A percentile compares a stretch with the other conserved stretches of the same genome.
Evolutionary conservation across 129 eudicot genomes (phyloP).

Genomic region (Saussurea involucrata): DNA sequence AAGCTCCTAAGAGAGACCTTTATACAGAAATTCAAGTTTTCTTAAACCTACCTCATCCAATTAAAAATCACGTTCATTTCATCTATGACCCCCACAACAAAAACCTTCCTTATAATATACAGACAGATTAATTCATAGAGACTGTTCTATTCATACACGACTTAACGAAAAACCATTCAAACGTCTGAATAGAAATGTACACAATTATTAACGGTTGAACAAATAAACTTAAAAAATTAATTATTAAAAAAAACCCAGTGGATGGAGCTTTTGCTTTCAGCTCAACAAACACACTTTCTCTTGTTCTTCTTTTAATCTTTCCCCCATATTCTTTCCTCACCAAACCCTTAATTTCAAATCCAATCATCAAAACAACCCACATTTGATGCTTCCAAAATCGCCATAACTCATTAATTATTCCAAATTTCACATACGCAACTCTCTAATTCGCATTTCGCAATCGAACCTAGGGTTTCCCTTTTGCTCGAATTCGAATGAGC

Average conservation of each 20-base stretch:
- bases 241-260: background rate
- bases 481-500: background rate
- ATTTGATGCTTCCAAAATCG: constrained; percentile 8
- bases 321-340: constrained; percentile 19
- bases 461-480: background rate
- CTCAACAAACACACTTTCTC: constrained; percentile 5
- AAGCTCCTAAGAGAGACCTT: too few species aligned
- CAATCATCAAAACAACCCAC: constrained; percentile 3
- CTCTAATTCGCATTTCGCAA: background rate
- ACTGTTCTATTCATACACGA: too few species aligned
- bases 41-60: too few species aligned
- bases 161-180: too few species aligned
- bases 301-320: background rate
- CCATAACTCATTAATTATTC: background rate
- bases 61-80: too few species aligned
- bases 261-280: constrained; percentile 5
- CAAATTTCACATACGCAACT: background rate
- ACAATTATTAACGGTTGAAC: too few species aligned
- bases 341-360: constrained; percentile 17
- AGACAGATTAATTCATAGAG: too few species aligned
- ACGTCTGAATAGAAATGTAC: too few species aligned
- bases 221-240: too few species aligned
- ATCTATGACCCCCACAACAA: too few species aligned
- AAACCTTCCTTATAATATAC: too few species aligned
- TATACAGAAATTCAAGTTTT: too few species aligned